These are phyloP conservation scores for Pythium myriotylum DNA, from an alignment of 352 stramenopile genomes.

Conservation along the genomic window DNA sequence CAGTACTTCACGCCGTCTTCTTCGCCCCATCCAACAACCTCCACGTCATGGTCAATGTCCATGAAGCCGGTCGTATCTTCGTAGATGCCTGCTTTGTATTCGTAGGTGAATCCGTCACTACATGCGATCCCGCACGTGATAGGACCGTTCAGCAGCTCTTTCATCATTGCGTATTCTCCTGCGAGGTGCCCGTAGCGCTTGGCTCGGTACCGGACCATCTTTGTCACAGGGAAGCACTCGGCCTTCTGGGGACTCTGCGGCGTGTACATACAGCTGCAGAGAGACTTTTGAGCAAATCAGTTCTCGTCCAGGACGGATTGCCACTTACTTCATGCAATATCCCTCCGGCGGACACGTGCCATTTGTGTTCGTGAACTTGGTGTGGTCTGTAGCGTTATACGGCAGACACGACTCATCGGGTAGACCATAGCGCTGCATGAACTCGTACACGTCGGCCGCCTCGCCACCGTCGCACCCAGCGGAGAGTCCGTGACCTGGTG, in stretches of 20 bases:
- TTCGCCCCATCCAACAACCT: conserved; percentile 92
- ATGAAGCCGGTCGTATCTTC: conserved; percentile 88
- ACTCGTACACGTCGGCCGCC: conserved; percentile 78
- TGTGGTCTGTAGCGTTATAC: conserved; percentile 85
- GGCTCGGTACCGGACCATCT: conserved; percentile 80
- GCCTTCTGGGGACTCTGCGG: conserved; percentile 45
- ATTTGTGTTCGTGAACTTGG: conserved; percentile 67
- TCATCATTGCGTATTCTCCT: conserved; percentile 85
- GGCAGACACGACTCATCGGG: conserved; percentile 80
- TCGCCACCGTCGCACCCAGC: conserved; percentile 71
- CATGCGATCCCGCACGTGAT: conserved; percentile 95
- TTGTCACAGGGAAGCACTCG: conserved; percentile 73
- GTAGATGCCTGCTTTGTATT: conserved; percentile 94
- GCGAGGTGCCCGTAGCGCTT: conserved; percentile 68
- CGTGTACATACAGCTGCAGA: conserved; percentile 71
- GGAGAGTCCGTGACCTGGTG: conserved; percentile 67
- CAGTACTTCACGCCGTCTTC: conserved; percentile 94
- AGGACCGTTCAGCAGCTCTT: conserved; percentile 79
- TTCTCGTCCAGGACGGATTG: too few relatives aligned
- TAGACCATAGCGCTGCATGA: conserved; percentile 73
- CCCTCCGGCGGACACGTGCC: conserved; percentile 70
- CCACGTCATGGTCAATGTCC: conserved; percentile 85
- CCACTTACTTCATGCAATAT: conserved; percentile 85
- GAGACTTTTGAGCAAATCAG: not conserved
- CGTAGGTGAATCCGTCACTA: conserved; percentile 76